phyloP scores from a whole-genome alignment of 306 rosid species.

The Quercus rubra region DNA sequence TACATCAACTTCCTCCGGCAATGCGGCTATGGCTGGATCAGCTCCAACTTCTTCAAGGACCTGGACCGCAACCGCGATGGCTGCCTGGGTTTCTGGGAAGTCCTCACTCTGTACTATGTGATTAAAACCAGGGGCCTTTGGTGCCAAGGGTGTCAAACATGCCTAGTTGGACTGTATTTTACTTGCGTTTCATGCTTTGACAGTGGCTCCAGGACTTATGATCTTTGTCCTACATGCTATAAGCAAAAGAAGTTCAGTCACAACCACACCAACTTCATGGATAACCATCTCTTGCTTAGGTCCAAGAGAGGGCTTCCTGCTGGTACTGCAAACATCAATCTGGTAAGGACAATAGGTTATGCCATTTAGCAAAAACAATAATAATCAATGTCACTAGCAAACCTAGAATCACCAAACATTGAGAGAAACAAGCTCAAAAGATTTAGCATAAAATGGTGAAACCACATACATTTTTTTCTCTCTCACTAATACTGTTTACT shows the following conservation, averaged over 20 bases:
- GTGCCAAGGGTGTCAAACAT: conserved; percentile 10
- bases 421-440: too few species aligned
- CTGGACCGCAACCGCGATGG: conserved; percentile 22
- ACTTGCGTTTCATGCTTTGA: conserved; percentile 29
- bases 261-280: conserved; percentile 20
- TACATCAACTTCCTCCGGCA: conserved; percentile 14
- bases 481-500: too few species aligned
- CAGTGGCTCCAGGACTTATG: background rate
- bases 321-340: background rate
- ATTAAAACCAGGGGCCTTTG: conserved; percentile 23
- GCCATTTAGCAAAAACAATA: too few species aligned
- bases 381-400: too few species aligned
- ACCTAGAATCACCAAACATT: too few species aligned
- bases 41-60: conserved; percentile 16
- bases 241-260: background rate
- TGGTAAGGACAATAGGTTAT: background rate
- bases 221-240: conserved; percentile 18
- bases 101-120: conserved; percentile 20
- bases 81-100: conserved; percentile 22
- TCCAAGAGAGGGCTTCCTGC: background rate
- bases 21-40: conserved; percentile 22
- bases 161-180: conserved; percentile 21
- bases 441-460: too few species aligned
- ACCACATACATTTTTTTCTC: too few species aligned
- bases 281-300: conserved; percentile 19